Percentiles rank a stretch among this genome's conserved stretches.
Evolutionary conservation across 2,329 filamentous ascomycete genomes (phyloP).

Genomic region (Fonsecaea monophora): DNA sequence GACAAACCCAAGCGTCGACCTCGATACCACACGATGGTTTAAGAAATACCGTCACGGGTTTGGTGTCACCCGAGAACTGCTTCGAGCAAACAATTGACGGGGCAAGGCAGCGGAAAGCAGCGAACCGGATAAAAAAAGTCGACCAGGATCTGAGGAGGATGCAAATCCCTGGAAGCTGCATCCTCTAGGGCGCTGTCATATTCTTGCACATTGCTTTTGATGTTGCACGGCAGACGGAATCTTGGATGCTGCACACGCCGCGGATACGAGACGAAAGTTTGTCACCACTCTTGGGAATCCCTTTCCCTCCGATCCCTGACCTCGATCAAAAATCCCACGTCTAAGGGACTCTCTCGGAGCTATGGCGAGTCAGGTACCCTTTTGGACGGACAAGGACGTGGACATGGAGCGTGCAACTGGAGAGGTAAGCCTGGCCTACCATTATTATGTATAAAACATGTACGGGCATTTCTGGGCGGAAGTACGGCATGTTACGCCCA

Average conservation of each 20-base stretch:
- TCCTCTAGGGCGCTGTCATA: conserved; percentile 13
- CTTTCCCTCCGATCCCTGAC: background rate
- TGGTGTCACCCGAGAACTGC: conserved; percentile 13
- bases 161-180: conserved; percentile 14
- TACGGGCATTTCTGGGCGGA: background rate
- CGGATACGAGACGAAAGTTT: conserved; percentile 4
- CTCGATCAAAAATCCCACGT: background rate
- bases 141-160: conserved; percentile 8
- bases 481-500: background rate
- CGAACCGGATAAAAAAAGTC: conserved; percentile 11
- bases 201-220: background rate
- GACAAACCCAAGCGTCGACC: background rate
- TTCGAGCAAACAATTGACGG: conserved; percentile 18
- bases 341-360: background rate
- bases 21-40: conserved; percentile 10
- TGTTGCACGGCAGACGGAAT: conserved; percentile 16
- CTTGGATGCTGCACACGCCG: background rate
- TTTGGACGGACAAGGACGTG: background rate
- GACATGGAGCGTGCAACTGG: background rate
- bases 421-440: background rate
- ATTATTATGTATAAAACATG: no score
- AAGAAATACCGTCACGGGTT: background rate
- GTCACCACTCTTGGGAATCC: background rate
- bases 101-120: background rate
- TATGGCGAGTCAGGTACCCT: background rate